Evolutionary conservation across 441 rosid species (phyloP), one percentile per base, ranked within the genome.

Genomic region (Viola pubescens): DNA sequence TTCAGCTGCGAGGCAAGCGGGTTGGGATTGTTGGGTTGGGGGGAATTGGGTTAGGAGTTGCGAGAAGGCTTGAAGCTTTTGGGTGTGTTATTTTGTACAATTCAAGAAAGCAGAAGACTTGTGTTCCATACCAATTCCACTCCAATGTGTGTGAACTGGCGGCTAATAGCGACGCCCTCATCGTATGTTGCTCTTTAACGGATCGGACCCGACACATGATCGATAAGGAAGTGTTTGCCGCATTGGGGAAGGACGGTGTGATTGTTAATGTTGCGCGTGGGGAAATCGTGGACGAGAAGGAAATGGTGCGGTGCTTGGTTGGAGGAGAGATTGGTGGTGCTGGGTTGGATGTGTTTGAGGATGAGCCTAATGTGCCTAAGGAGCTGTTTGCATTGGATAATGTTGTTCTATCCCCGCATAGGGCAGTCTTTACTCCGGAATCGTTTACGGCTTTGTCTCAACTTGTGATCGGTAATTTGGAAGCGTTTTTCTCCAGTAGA

Each of bases 11-110:
- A 16, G 84, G 82, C 52, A 84, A 70, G 75, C 63, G 69, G 59
- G 75, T 79, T 12, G 94, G 89, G 19, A 79, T 84, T 44, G 72
- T 80, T 46, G 88, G 88, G 59, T 45, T 79, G 43, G 85, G 85
- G 85, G 70, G 72, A 40, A 77, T 82, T 9, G 89, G 87, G 38
- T 59, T 51, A 1, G 50, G 63, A 38, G 59, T 81, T 1, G 89
- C 95, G 2, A 80, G 80, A 72, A 81, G 91, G 64, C 82, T 80
- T 0, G 85, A 80, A 48, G 66, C 81, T 5, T 81, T 87, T 61
- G 81, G 82, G 4, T 83, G 88, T 60, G 26, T 16, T 11, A 73
- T 88, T 41, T 65, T 68, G 11, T 81, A 85, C 81, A 80, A 61
- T 56, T 83, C 92, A 11, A 77, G 88, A 48, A 77, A 42, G 49